Conservation (phyloP, 2,329 filamentous ascomycete genomes). For the Cytospora schulzeri region DNA sequence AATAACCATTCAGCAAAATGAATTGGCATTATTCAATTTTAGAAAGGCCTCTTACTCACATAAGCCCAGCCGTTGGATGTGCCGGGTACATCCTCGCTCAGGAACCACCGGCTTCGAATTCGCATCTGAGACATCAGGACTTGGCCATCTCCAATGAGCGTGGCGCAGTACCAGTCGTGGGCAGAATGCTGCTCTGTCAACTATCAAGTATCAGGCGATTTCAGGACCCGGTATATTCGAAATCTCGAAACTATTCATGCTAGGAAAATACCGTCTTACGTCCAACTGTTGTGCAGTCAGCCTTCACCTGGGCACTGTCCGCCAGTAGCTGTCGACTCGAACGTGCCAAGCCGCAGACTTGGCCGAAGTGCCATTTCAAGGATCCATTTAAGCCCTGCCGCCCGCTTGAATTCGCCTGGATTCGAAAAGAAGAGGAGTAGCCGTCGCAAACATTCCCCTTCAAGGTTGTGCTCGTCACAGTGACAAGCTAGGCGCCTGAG, state of each 20-base stretch:
- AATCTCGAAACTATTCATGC: neutral
- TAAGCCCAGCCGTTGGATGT: conserved; percentile 5
- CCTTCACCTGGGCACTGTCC: neutral
- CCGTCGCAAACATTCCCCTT: neutral
- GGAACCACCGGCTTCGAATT: conserved; percentile 17
- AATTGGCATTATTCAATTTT: neutral
- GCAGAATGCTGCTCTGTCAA: conserved; percentile 7
- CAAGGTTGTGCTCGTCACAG: neutral
- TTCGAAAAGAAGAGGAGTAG: neutral
- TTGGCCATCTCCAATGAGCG: conserved; percentile 14
- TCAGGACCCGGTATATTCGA: neutral
- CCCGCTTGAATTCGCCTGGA: neutral
- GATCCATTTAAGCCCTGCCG: neutral
- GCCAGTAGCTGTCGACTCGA: neutral
- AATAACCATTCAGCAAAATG: conserved; percentile 6
- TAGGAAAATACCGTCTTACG: neutral
- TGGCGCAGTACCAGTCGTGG: conserved; percentile 6
- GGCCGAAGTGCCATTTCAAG: conserved; percentile 5
- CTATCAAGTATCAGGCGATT: conserved; percentile 5
- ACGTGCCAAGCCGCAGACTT: conserved; percentile 8
- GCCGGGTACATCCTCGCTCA: conserved; percentile 23
- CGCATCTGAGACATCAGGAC: conserved; percentile 18
- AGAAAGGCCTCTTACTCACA: conserved; percentile 12
- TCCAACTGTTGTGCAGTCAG: neutral
- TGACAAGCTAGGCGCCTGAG: neutral